Percentiles rank a stretch among this genome's conserved stretches.
These are phyloP conservation scores for Starmera amethionina DNA, from an alignment of 805 yeast species.

Conservation along the genomic window DNA sequence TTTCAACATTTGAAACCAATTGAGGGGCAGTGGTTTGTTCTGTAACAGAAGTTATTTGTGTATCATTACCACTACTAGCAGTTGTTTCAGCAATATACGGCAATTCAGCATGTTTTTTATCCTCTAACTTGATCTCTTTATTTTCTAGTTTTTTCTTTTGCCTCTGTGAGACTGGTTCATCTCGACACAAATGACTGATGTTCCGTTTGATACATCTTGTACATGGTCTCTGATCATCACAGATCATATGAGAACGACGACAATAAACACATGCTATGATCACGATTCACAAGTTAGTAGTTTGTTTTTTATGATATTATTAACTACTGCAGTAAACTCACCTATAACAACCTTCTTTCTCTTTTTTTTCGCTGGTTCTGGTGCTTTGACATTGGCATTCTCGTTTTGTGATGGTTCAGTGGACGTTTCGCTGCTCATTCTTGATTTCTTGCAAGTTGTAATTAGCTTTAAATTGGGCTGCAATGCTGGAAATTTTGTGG, in stretches of 20 bases:
- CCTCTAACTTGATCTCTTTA: not conserved
- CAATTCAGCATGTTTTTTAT: too few species aligned
- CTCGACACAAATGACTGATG: conserved; percentile 71
- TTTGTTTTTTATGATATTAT: not conserved
- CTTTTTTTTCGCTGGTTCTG: conserved; percentile 4
- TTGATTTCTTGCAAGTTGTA: not conserved
- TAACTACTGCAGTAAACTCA: conserved; percentile 7
- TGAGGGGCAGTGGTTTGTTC: conserved; percentile 1
- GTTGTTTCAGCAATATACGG: too few species aligned
- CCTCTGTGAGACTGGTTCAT: conserved; percentile 18
- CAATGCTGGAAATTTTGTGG: not conserved
- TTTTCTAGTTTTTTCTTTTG: conserved; percentile 14
- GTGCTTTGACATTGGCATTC: too few species aligned
- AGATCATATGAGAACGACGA: conserved; percentile 87
- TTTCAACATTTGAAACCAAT: not conserved
- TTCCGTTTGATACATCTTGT: conserved; percentile 77
- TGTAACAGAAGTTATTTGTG: conserved; percentile 5
- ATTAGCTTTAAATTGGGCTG: not conserved
- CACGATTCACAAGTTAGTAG: not conserved
- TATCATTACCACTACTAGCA: not conserved
- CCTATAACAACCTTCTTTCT: conserved; percentile 13
- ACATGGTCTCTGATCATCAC: conserved; percentile 74
- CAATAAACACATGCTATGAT: conserved; percentile 75
- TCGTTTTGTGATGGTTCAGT: not conserved
- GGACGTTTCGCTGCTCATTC: not conserved